Percentiles rank a stretch among this genome's conserved stretches.
Conservation (phyloP, 106 monocot species). For the Dioscorea dumetorum region DNA sequence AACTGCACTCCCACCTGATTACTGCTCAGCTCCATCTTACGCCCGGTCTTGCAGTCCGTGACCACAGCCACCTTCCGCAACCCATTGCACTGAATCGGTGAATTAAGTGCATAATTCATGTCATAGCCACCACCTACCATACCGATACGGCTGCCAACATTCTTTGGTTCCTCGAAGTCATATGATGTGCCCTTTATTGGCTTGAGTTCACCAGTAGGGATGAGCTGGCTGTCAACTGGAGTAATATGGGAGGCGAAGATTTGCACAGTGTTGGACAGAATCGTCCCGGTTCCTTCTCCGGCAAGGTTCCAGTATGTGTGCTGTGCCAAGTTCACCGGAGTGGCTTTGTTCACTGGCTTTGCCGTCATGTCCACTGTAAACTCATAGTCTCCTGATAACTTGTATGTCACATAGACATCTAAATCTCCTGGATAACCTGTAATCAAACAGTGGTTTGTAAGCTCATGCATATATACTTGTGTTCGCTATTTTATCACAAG, state of each 20-base stretch:
- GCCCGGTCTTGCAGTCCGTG: neutral
- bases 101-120: slow-evolving; percentile 34
- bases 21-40: neutral
- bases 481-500: neutral
- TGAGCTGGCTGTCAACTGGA: slow-evolving; percentile 37
- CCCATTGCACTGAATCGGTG: neutral
- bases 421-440: slow-evolving; percentile 40
- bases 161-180: slow-evolving; percentile 30
- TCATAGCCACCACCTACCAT: slow-evolving; percentile 21
- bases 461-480: neutral
- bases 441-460: too few relatives aligned
- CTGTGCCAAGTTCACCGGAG: slow-evolving; percentile 42
- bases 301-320: slow-evolving; percentile 54
- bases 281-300: slow-evolving; percentile 21
- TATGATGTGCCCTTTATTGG: slow-evolving; percentile 36
- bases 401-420: slow-evolving; percentile 38
- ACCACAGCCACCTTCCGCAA: slow-evolving; percentile 20
- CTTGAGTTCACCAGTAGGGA: slow-evolving; percentile 42
- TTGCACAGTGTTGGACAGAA: slow-evolving; percentile 35
- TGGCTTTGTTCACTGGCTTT: slow-evolving; percentile 20
- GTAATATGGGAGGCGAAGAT: slow-evolving; percentile 48
- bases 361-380: slow-evolving; percentile 27
- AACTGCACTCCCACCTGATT: slow-evolving; percentile 16
- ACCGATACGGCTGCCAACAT: slow-evolving; percentile 27
- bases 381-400: slow-evolving; percentile 18